phyloP scores from a whole-genome alignment of 2,329 filamentous ascomycete genomes.

The Helminthosporium solani region DNA sequence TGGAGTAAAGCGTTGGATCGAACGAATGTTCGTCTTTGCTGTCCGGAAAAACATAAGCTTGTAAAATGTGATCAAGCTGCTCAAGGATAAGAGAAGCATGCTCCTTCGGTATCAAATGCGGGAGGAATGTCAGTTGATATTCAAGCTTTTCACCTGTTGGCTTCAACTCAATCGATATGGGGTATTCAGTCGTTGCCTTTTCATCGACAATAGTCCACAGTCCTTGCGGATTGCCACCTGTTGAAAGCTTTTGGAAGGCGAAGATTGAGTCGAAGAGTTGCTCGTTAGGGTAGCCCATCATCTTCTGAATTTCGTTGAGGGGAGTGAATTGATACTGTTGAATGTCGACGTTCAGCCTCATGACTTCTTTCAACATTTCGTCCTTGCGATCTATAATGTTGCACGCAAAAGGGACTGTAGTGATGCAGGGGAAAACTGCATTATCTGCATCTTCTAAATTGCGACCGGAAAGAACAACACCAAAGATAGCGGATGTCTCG shows the following conservation, averaged over 20 bases:
- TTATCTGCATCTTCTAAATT: slow-evolving; percentile 59
- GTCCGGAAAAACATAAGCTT: slow-evolving; percentile 56
- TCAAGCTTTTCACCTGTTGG: slow-evolving; percentile 54
- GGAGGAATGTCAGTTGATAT: slow-evolving; percentile 67
- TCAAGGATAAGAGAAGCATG: slow-evolving; percentile 67
- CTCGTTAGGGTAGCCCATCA: slow-evolving; percentile 64
- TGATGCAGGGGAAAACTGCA: slow-evolving; percentile 74
- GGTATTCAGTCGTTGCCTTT: slow-evolving; percentile 70
- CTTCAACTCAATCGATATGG: slow-evolving; percentile 77
- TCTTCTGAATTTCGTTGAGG: slow-evolving; percentile 69
- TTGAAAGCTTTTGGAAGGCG: slow-evolving; percentile 68
- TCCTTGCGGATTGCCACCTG: slow-evolving; percentile 23
- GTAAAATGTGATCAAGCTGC: slow-evolving; percentile 71
- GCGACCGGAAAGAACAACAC: slow-evolving; percentile 76
- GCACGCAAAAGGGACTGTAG: slow-evolving; percentile 74
- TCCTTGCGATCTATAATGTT: slow-evolving; percentile 55
- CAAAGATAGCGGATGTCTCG: slow-evolving; percentile 73
- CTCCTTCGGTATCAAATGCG: slow-evolving; percentile 63
- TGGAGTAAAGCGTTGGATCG: slow-evolving; percentile 57
- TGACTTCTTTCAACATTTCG: slow-evolving; percentile 62
- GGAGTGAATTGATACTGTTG: slow-evolving; percentile 72
- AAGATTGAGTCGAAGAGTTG: slow-evolving; percentile 82
- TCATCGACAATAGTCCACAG: slow-evolving; percentile 66
- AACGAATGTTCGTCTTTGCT: slow-evolving; percentile 45
- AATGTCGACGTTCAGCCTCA: slow-evolving; percentile 64